A percentile compares a stretch with the other conserved stretches of the same genome.
These are phyloP conservation scores for Tulasnella calospora DNA, from an alignment of 768 basidiomycete genomes.

Conservation along the genomic window DNA sequence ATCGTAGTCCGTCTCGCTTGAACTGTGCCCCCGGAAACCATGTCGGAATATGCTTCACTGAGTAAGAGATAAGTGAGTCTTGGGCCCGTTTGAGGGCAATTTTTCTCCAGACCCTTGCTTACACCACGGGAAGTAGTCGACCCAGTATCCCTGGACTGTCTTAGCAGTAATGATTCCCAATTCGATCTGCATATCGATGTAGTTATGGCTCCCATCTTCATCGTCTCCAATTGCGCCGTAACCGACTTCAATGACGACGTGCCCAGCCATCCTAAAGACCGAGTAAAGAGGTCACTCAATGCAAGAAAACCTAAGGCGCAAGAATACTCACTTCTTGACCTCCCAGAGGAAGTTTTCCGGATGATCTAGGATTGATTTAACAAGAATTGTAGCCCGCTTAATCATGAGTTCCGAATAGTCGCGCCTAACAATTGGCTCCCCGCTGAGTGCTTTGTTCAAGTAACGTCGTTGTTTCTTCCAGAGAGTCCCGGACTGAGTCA, in stretches of 20 bases:
- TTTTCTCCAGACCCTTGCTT: background rate
- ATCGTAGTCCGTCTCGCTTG: conserved; percentile 23
- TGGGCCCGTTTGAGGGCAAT: background rate
- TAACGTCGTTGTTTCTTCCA: background rate
- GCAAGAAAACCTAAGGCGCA: background rate
- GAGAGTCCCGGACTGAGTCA: background rate
- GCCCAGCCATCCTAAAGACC: background rate
- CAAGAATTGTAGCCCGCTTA: background rate
- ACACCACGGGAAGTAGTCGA: conserved; percentile 30
- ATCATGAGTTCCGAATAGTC: background rate
- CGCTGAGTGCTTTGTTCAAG: background rate
- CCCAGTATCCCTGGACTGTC: conserved; percentile 21
- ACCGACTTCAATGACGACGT: background rate
- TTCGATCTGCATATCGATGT: background rate
- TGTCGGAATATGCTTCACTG: conserved; percentile 27
- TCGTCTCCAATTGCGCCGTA: background rate
- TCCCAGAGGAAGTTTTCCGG: background rate
- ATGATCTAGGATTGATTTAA: background rate
- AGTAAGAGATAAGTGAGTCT: background rate
- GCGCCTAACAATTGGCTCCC: background rate
- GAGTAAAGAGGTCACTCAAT: background rate
- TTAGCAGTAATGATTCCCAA: background rate
- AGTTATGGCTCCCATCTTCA: conserved; percentile 34
- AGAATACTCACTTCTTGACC: background rate
- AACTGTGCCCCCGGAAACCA: conserved; percentile 32